Evolutionary conservation across 148 eudicot species (phyloP).

Genomic region (Gaultheria prostrata): DNA sequence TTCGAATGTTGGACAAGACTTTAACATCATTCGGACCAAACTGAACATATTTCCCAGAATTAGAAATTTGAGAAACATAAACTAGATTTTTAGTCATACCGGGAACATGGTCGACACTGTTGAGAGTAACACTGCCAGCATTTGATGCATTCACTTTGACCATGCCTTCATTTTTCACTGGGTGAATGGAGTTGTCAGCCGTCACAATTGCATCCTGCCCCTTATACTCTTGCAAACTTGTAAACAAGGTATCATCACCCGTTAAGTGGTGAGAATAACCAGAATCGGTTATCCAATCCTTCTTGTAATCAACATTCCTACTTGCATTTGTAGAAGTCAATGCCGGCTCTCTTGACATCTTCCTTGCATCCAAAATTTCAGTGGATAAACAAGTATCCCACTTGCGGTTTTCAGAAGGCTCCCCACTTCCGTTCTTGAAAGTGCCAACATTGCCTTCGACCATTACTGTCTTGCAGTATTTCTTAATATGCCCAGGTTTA

Average conservation of each 20-base stretch:
- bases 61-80: background rate
- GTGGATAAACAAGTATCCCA: conserved; percentile 23
- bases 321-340: background rate
- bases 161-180: conserved; percentile 22
- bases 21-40: background rate
- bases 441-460: conserved; percentile 16
- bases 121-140: background rate
- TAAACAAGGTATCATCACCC: conserved; percentile 17
- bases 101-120: background rate
- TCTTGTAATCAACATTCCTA: background rate
- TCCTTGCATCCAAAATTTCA: background rate
- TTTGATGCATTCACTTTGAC: background rate
- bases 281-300: conserved; percentile 28
- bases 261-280: conserved; percentile 30
- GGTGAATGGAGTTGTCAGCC: conserved; percentile 20
- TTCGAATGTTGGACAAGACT: background rate
- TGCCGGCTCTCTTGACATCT: background rate
- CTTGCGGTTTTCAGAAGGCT: background rate
- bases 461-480: conserved; percentile 14
- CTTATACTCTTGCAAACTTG: conserved; percentile 12
- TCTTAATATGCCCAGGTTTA: conserved; percentile 20
- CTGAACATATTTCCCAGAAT: background rate
- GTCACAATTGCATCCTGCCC: conserved; percentile 14
- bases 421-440: background rate
- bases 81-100: background rate